Base-by-base conservation (phyloP, 164 flowering plant species). In the Stephania japonica region DNA sequence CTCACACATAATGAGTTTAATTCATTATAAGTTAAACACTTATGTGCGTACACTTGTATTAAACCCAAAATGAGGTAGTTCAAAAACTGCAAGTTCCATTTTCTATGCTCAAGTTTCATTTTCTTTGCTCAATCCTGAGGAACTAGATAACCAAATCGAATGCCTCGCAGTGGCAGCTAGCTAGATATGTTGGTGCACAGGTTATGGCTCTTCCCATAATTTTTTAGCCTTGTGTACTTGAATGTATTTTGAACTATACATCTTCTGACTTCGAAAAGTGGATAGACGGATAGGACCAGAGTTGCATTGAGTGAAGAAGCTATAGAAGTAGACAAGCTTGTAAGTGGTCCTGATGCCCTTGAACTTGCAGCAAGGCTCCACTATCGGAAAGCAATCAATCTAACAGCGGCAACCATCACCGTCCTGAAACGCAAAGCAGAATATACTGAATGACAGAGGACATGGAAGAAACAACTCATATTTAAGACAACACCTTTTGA, bases 401-500 rank as follows among this genome's bases (percentile, higher is more conserved):
- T 89, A 14, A 90, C 93, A 14, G 91, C 97, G 44, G 77, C 91
- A 18, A 92, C 92, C 73, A 91, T 94, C 66, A 88, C 97, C 0
- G 91, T 90, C 44, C 88, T 94, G 8, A 79, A 94, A 75, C 89
- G 98, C 78, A 92, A 97, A 1, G 96, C 99, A 3, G 96, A 93
- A 86, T 91, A 87, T 69, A 83, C 91, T 0, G 97, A 95, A 95
- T 91, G 99, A 93, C 97, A 27, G 98, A 93, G 81, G 98, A 95
- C 59, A 81, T 90, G 63, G 97, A 93, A 76, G 94, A 92, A 98
- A 94, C 38, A 95, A 95, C 68, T 93, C 6, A 88, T 95, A 61
- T 91, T 87, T 87, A 95, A 95, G 67, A 89, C 96, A 1, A 97
- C 92, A 82, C 96, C 96, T 0, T 93, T 95, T 78, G 85, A 91